phyloP scores from a whole-genome alignment of 805 yeast genomes.

The Groenewaldozyma salmanticensis region DNA sequence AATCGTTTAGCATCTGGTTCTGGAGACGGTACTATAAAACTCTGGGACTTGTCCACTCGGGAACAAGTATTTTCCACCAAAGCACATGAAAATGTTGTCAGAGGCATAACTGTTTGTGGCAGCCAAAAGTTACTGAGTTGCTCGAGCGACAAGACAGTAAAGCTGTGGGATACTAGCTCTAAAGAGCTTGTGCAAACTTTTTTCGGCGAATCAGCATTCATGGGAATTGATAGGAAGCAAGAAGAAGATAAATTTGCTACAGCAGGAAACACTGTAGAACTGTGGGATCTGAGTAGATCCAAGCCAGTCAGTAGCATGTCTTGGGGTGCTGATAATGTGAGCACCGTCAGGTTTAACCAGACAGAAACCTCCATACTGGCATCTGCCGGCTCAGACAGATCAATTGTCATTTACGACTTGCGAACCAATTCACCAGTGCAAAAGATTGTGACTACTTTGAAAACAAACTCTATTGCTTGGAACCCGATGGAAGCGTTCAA shows the following conservation, averaged over 20 bases:
- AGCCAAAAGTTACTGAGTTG: slow-evolving; percentile 60
- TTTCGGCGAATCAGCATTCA: slow-evolving; percentile 75
- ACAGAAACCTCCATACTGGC: slow-evolving; percentile 87
- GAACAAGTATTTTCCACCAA: slow-evolving; percentile 66
- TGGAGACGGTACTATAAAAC: slow-evolving; percentile 91
- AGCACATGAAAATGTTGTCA: slow-evolving; percentile 85
- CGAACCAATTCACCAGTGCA: slow-evolving; percentile 90
- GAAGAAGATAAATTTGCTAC: slow-evolving; percentile 70
- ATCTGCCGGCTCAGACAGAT: slow-evolving; percentile 82
- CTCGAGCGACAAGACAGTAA: slow-evolving; percentile 83
- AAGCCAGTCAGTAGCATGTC: slow-evolving; percentile 68
- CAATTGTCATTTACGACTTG: slow-evolving; percentile 81
- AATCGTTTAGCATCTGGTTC: slow-evolving; percentile 82
- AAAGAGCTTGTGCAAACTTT: slow-evolving; percentile 68
- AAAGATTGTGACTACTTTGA: slow-evolving; percentile 70
- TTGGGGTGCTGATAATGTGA: slow-evolving; percentile 95
- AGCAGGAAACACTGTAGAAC: slow-evolving; percentile 79
- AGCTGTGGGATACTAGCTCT: slow-evolving; percentile 71
- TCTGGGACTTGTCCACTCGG: slow-evolving; percentile 82
- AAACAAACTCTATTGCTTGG: slow-evolving; percentile 86
- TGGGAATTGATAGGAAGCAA: slow-evolving; percentile 78
- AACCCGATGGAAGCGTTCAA: slow-evolving; percentile 96
- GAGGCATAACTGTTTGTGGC: slow-evolving; percentile 75
- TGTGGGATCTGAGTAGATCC: slow-evolving; percentile 86
- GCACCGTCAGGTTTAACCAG: slow-evolving; percentile 73